Base-by-base conservation (phyloP, 2,329 filamentous ascomycete genomes). In the Ophiostoma perfectum region DNA sequence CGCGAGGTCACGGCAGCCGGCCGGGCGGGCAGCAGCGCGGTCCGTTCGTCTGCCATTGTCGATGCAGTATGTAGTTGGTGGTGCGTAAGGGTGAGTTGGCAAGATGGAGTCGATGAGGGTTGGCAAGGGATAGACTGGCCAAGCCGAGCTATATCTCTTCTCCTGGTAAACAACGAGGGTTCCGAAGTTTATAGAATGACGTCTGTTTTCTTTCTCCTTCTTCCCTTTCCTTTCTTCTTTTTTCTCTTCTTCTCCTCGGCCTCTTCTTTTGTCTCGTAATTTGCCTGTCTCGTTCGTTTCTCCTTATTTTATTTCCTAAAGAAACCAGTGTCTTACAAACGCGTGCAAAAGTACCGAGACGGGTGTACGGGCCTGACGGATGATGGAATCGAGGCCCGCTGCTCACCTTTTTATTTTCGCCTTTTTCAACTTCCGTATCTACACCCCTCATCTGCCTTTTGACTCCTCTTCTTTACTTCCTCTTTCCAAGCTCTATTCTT, bases 21-120 rank as follows among this genome's bases (percentile, higher is more conserved):
- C 16, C 58, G 4, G n/a, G 55, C 36, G 2, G 70, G 65, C 47
- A 72, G 58, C 18, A 72, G 63, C 0, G 69, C 62, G 8, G 69
- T 66, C 12, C 67, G 68, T 55, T 72, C 71, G 66, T 70, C 69
- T 0, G 71, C 39, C 60, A 63, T 63, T 38, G 38, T 62, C 14
- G 58, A 27, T 27, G 18, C 16, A 18, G 49, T 16, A 18, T 52
- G n/a, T 60, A 39, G 58, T 41, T 16, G 14, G 58, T 38, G 27
- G 52, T 36, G 18, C 9, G 55, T 4, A 16, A 62, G 36, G 36
- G 4, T 41, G 58, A 18, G 58, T 3, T 41, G 38, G 27, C 7
- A 27, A 5, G 58, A 41, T 16, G 36, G 27, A 38, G 55, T 38
- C 55, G 9, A 27, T 38, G 9, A 16, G 14, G 55, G 27, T 18